Percentiles rank a stretch among this genome's conserved stretches.
phyloP scores from a whole-genome alignment of 129 eudicot genomes.

The Flaveria trinervia region DNA sequence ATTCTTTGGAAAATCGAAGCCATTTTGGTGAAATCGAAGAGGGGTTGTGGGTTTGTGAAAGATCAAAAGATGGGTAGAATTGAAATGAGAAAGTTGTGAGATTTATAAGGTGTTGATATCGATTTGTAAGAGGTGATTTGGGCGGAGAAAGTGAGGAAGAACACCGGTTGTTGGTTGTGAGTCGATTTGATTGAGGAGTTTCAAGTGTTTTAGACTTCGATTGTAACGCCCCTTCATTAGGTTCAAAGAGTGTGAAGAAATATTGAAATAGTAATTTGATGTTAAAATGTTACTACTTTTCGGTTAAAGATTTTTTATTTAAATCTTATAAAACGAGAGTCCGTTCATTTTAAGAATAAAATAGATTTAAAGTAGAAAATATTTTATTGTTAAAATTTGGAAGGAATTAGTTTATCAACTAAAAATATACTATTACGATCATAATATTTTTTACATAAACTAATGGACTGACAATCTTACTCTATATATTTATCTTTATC shows the following conservation, averaged over 20 bases:
- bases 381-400: too few species aligned
- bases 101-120: neutral
- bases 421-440: too few species aligned
- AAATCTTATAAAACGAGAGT: too few species aligned
- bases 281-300: too few species aligned
- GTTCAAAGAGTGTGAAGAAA: neutral
- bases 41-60: neutral
- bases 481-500: too few species aligned
- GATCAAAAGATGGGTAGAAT: neutral
- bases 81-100: neutral
- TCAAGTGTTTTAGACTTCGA: neutral
- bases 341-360: too few species aligned
- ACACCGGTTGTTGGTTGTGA: neutral
- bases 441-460: too few species aligned
- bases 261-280: too few species aligned
- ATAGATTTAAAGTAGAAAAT: too few species aligned
- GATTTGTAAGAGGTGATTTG: neutral
- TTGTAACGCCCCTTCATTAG: neutral
- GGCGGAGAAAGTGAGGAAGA: neutral
- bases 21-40: slow-evolving; percentile 29
- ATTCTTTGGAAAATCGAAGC: slow-evolving; percentile 48
- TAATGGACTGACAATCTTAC: too few species aligned
- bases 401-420: too few species aligned
- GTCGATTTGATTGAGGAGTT: neutral
- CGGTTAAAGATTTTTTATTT: too few species aligned